Conservation (phyloP, 371 early-diverging fungal species). For the Lichtheimia corymbifera region DNA sequence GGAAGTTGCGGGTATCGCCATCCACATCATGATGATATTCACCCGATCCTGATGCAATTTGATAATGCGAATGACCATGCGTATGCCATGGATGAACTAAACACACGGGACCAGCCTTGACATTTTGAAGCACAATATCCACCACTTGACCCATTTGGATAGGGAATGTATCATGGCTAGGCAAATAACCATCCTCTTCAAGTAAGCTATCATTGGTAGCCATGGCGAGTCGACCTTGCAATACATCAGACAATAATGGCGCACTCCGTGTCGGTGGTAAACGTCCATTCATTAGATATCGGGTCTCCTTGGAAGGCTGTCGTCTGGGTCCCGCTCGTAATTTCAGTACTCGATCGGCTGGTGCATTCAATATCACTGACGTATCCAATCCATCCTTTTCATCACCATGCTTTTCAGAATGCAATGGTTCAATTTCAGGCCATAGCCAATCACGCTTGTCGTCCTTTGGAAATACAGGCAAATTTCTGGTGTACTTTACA, state of each 20-base stretch:
- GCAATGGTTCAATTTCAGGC: constrained; percentile 16
- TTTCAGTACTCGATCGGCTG: constrained; percentile 25
- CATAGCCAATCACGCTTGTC: constrained; percentile 21
- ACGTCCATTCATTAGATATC: constrained; percentile 37
- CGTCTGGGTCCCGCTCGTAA: constrained; percentile 16
- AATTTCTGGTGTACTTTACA: too few relatives aligned
- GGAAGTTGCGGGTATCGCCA: constrained; percentile 28
- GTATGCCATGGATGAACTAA: constrained; percentile 50
- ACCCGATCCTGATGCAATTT: constrained; percentile 38
- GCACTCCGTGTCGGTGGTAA: background rate
- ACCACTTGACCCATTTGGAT: constrained; percentile 26
- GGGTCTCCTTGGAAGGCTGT: constrained; percentile 21
- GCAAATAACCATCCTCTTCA: constrained; percentile 17
- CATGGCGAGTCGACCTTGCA: background rate
- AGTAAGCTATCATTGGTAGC: background rate
- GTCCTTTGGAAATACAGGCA: constrained; percentile 19
- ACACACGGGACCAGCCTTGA: constrained; percentile 19
- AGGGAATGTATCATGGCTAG: constrained; percentile 23
- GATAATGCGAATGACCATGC: constrained; percentile 47
- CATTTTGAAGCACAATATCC: constrained; percentile 43
- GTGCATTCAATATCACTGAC: constrained; percentile 19
- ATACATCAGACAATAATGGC: constrained; percentile 5
- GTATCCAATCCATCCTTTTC: background rate
- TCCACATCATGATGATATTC: constrained; percentile 30
- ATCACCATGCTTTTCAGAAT: too few relatives aligned